Percentiles rank a stretch among this genome's conserved stretches.
phyloP scores from a whole-genome alignment of 306 rosid species.

The Quercus dentata region DNA sequence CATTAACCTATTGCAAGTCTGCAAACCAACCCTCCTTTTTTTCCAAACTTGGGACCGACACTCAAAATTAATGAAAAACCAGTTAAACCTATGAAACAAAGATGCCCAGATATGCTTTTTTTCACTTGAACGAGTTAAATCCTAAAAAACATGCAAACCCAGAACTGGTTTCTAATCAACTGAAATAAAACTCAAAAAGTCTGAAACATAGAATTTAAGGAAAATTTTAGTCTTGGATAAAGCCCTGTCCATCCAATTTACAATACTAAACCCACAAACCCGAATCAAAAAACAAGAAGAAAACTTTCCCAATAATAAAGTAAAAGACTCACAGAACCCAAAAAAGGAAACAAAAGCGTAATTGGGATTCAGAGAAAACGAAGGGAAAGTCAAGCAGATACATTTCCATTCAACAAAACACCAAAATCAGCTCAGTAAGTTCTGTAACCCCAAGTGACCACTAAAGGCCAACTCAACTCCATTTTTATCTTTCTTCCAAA shows the following conservation, averaged over 20 bases:
- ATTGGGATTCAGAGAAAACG: conserved; percentile 11
- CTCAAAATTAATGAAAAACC: background rate
- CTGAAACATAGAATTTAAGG: background rate
- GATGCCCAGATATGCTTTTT: background rate
- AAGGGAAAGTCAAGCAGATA: conserved; percentile 18
- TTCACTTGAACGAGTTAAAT: conserved; percentile 21
- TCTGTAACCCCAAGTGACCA: background rate
- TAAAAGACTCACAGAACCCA: conserved; percentile 7
- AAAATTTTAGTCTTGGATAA: background rate
- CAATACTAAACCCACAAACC: conserved; percentile 25
- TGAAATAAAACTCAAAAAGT: background rate
- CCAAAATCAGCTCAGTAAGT: conserved; percentile 29
- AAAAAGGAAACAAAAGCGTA: conserved; percentile 19
- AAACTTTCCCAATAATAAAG: conserved; percentile 2
- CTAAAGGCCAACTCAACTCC: conserved; percentile 25
- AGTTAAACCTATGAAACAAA: background rate
- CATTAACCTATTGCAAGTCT: too few relatives aligned
- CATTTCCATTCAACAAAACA: conserved; percentile 11
- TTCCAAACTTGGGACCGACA: background rate
- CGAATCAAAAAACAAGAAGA: background rate
- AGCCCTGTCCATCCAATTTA: background rate
- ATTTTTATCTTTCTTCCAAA: background rate
- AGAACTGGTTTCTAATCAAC: conserved; percentile 9
- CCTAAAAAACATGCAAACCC: conserved; percentile 12
- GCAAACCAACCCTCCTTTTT: too few relatives aligned